phyloP scores from a whole-genome alignment of 306 rosid genomes.

The Lotus japonicus region DNA sequence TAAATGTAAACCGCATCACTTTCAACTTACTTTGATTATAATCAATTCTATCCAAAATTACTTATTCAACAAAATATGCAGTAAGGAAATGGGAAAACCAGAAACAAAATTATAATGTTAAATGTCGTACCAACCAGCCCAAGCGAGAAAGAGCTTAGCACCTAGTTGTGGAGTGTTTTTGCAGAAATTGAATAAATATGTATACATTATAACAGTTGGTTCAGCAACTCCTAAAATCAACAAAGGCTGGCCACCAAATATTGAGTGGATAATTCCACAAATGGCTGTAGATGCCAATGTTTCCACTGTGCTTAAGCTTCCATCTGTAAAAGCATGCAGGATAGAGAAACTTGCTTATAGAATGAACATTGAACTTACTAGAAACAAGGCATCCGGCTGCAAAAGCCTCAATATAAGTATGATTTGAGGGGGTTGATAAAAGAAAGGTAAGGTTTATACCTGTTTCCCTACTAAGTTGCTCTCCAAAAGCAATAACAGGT shows the following conservation, averaged over 20 bases:
- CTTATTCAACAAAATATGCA: neutral
- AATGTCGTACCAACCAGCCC: slow-evolving; percentile 66
- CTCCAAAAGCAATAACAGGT: slow-evolving; percentile 88
- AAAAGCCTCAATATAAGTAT: neutral
- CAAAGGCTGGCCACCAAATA: slow-evolving; percentile 92
- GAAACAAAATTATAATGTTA: neutral
- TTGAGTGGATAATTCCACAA: slow-evolving; percentile 81
- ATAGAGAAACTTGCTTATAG: neutral
- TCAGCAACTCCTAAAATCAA: slow-evolving; percentile 95
- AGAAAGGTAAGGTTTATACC: slow-evolving; percentile 51
- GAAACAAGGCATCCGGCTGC: too few relatives aligned
- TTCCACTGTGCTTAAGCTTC: slow-evolving; percentile 89
- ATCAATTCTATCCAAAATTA: too few relatives aligned
- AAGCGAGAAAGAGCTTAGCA: slow-evolving; percentile 50
- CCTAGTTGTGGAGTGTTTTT: slow-evolving; percentile 54
- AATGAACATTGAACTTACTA: too few relatives aligned
- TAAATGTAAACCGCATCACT: too few relatives aligned
- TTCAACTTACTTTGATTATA: too few relatives aligned
- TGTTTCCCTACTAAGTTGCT: slow-evolving; percentile 73
- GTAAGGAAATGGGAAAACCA: neutral
- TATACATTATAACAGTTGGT: slow-evolving; percentile 92
- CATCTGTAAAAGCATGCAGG: slow-evolving; percentile 31
- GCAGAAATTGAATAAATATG: slow-evolving; percentile 56
- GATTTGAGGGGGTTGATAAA: too few relatives aligned
- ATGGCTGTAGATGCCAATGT: slow-evolving; percentile 87